Evolutionary conservation across 1,284 basidiomycete species (phyloP).

Genomic region (Austropuccinia psidii): DNA sequence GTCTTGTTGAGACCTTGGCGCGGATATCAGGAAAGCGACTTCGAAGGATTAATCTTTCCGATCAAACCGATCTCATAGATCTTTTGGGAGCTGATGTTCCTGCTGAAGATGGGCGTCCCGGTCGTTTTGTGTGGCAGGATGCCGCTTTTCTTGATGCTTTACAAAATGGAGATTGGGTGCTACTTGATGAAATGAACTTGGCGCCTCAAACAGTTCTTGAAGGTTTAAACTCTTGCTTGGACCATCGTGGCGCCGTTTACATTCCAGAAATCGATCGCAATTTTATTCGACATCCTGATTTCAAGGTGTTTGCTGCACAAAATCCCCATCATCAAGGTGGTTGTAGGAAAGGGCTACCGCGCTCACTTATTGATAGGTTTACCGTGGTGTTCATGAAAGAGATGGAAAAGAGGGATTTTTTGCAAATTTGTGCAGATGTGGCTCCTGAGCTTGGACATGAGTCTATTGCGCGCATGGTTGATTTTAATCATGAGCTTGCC

Average conservation of each 20-base stretch:
- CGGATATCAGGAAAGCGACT: slow-evolving; percentile 68
- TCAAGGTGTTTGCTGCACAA: slow-evolving; percentile 95
- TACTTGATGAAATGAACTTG: slow-evolving; percentile 98
- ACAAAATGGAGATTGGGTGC: slow-evolving; percentile 89
- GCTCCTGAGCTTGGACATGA: slow-evolving; percentile 59
- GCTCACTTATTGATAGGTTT: slow-evolving; percentile 95
- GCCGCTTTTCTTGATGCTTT: slow-evolving; percentile 91
- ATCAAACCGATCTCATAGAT: slow-evolving; percentile 95
- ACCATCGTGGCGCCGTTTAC: slow-evolving; percentile 91
- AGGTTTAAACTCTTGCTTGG: slow-evolving; percentile 90
- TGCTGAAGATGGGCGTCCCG: slow-evolving; percentile 78
- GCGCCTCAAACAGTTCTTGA: slow-evolving; percentile 87
- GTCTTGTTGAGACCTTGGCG: slow-evolving; percentile 79
- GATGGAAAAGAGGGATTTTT: slow-evolving; percentile 68
- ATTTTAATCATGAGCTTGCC: slow-evolving; percentile 69
- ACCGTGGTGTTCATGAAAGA: slow-evolving; percentile 93
- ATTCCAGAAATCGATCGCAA: slow-evolving; percentile 89
- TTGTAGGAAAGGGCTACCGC: slow-evolving; percentile 92
- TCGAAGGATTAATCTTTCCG: slow-evolving; percentile 96
- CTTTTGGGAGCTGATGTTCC: slow-evolving; percentile 95
- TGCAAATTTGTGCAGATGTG: slow-evolving; percentile 67
- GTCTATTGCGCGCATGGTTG: slow-evolving; percentile 61
- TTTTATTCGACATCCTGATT: slow-evolving; percentile 79
- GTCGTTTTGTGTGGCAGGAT: slow-evolving; percentile 95
- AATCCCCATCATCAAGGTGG: slow-evolving; percentile 96